Conservation (phyloP, 2,329 filamentous ascomycete species). For the Aureobasidium sp. region DNA sequence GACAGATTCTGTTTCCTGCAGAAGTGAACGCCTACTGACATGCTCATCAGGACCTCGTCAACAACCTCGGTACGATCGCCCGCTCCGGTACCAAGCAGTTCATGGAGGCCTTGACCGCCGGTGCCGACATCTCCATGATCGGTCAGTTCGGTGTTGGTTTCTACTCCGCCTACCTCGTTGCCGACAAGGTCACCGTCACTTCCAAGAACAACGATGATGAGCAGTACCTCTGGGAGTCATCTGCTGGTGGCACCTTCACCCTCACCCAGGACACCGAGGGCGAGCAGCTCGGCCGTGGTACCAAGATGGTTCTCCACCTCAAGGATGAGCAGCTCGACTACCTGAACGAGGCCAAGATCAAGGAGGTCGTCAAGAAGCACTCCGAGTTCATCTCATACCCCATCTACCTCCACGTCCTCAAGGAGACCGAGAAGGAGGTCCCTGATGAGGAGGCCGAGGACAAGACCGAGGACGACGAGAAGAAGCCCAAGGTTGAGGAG, state of each 20-base stretch:
- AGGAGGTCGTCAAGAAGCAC: slow-evolving; percentile 99
- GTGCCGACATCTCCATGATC: slow-evolving; percentile 99
- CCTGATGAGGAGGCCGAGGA: slow-evolving; percentile 89
- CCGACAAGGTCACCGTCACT: slow-evolving; percentile 88
- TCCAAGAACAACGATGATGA: slow-evolving; percentile 99
- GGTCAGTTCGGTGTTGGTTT: slow-evolving; percentile 99
- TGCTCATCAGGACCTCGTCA: slow-evolving; percentile 76
- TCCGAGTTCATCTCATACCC: slow-evolving; percentile 99
- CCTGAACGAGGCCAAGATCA: slow-evolving; percentile 97
- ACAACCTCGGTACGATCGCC: slow-evolving; percentile 99
- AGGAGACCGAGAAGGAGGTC: slow-evolving; percentile 99
- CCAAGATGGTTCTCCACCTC: slow-evolving; percentile 96
- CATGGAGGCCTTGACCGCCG: slow-evolving; percentile 97
- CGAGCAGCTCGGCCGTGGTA: slow-evolving; percentile 84
- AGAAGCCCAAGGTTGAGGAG: slow-evolving; percentile 95
- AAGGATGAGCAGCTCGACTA: slow-evolving; percentile 99
- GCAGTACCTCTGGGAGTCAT: slow-evolving; percentile 99
- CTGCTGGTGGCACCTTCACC: slow-evolving; percentile 94
- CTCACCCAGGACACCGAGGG: slow-evolving; percentile 85
- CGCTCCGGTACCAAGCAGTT: slow-evolving; percentile 99
- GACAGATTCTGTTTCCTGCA: slow-evolving; percentile 35
- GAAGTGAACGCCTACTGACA: slow-evolving; percentile 32
- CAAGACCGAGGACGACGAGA: slow-evolving; percentile 69
- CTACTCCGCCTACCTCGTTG: slow-evolving; percentile 99
- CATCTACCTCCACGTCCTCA: slow-evolving; percentile 98